Evolutionary conservation across 208 protist species (phyloP), one percentile per base, ranked within the genome.

Genomic region (Lotmaria passim): DNA sequence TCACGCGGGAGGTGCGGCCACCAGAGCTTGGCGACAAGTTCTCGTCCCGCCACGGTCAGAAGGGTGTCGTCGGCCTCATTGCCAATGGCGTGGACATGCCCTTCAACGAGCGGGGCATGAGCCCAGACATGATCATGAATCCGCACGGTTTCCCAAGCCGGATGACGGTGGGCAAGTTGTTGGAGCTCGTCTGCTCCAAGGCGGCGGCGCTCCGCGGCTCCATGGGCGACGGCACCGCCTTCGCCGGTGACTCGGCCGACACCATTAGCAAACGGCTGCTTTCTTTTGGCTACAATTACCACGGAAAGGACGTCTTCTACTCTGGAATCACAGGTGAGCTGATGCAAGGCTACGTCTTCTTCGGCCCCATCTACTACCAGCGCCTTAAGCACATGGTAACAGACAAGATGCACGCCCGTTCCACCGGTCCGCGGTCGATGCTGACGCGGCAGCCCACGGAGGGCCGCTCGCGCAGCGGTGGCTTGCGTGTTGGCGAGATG

Each of bases 361-460:
- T 99, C 59, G 99, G 99, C 0, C 99, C 99, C 19, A 98, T 99
- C 23, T 99, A 99, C 82, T 99, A 99, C 82, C 99, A 99, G 84
- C 98, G 99, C 60, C 91, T 99, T 3, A 99, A 99, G 86, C 99
- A 99, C 82, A 99, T 99, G 99, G 99, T 99, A 3, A 95, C 99
- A 21, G 99, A 99, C 86, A 99, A 99, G 83, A 99, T 99, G 94
- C 99, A 99, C 75, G 98, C 98, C 0, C 87, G 99, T 36, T 88
- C 98, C 4, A 93, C 81, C 7, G 97, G 97, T 10, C 97, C 98
- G 21, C 82, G 90, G 0, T 95, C 96, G 1, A 91, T 98, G 31
- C 80, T 99, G 2, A 99, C 99, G 8, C 78, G 99, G 21, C 99
- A 99, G 84, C 99, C 99, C 7, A 99, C 98, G 0, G 99, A 99